A percentile compares a stretch with the other conserved stretches of the same genome.
Evolutionary conservation across 805 yeast species (phyloP).

Genomic region (Tetrapisispora taiwanensis): DNA sequence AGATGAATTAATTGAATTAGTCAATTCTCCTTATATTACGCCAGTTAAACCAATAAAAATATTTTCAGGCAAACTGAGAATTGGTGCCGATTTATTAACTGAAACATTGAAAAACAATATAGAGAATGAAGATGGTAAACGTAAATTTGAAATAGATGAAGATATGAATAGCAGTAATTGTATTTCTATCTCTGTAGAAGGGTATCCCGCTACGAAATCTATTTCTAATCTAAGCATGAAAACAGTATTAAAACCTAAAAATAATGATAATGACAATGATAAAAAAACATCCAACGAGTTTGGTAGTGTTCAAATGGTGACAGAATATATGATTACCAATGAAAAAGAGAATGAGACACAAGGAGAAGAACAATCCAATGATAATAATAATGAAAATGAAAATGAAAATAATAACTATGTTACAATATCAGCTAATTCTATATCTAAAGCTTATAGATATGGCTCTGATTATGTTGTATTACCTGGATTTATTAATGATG

Average conservation of each 20-base stretch:
- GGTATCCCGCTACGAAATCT: constrained; percentile 42
- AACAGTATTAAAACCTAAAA: constrained; percentile 14
- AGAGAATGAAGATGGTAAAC: not conserved
- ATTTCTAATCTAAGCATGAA: constrained; percentile 16
- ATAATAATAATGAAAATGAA: constrained; percentile 12
- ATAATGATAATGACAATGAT: too few relatives aligned
- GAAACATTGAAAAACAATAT: not conserved
- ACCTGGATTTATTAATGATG: constrained; percentile 37
- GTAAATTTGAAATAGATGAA: not conserved
- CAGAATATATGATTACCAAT: constrained; percentile 18
- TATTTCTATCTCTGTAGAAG: constrained; percentile 42
- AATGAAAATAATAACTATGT: constrained; percentile 21
- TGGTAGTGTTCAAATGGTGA: constrained; percentile 13
- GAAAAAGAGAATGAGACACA: not conserved
- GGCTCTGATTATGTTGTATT: constrained; percentile 50
- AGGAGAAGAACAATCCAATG: not conserved
- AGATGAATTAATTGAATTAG: constrained; percentile 12
- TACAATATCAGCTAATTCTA: constrained; percentile 28
- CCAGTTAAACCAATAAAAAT: constrained; percentile 24
- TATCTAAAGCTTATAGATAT: constrained; percentile 55
- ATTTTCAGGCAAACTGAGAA: constrained; percentile 23
- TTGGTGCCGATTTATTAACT: constrained; percentile 16
- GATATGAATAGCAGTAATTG: constrained; percentile 10
- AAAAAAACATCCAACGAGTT: constrained; percentile 5
- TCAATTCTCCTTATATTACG: constrained; percentile 10